Evolutionary conservation across 768 basidiomycete species (phyloP).

Genomic region (Mycena galopus): DNA sequence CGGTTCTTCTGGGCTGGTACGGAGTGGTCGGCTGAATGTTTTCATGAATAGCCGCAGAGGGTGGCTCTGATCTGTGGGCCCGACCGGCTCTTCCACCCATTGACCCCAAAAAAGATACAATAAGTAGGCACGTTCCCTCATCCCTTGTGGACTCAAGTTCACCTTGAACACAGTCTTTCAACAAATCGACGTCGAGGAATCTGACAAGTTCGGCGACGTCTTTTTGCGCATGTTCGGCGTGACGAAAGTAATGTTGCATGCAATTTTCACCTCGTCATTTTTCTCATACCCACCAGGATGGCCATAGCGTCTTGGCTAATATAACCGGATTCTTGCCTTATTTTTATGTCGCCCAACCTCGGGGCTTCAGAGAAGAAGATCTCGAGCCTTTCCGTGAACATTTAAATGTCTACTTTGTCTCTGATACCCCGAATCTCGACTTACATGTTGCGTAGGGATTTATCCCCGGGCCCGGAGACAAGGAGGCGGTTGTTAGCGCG

Average conservation of each 20-base stretch:
- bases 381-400: constrained; percentile 71
- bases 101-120: constrained; percentile 71
- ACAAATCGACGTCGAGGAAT: constrained; percentile 91
- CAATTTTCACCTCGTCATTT: neutral
- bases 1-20: constrained; percentile 34
- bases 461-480: constrained; percentile 47
- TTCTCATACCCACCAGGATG: constrained; percentile 61
- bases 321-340: constrained; percentile 91
- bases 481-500: constrained; percentile 58
- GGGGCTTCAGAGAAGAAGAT: constrained; percentile 83
- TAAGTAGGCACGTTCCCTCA: constrained; percentile 63
- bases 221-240: constrained; percentile 88
- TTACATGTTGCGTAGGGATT: constrained; percentile 44
- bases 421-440: neutral
- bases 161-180: constrained; percentile 78
- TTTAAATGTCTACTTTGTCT: constrained; percentile 75
- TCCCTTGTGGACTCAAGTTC: neutral
- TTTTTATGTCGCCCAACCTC: constrained; percentile 91
- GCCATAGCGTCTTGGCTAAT: constrained; percentile 90
- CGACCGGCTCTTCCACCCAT: constrained; percentile 70
- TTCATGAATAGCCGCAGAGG: constrained; percentile 69
- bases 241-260: constrained; percentile 70
- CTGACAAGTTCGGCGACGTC: constrained; percentile 54
- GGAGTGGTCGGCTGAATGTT: constrained; percentile 1
- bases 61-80: constrained; percentile 82